Evolutionary conservation across 306 rosid species (phyloP), one percentile per base, ranked within the genome.

Genomic region (Dryas octopetala): DNA sequence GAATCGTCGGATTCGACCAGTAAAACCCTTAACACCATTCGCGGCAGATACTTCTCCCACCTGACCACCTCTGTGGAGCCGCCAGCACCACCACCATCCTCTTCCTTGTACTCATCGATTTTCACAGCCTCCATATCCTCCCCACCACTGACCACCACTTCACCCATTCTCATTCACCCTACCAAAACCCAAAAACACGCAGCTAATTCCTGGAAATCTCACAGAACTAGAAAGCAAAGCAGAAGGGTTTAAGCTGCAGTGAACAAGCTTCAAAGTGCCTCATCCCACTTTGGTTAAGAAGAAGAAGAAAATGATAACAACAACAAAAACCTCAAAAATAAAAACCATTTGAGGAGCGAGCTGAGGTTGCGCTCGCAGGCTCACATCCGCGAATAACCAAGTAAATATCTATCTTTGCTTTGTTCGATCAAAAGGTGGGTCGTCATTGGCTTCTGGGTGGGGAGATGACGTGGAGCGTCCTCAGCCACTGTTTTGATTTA

Each of bases 1-100:
- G 96, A 88, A 75, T 90, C 90, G 84, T 90, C 98, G 46, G 96
- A 73, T 83, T 92, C 96, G 8, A 92, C 91, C 53, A 89, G 87
- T 52, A 92, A 80, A 14, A 90, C 89, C 44, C 84, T 78, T 1
- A 86, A 84, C 63, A 54, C 74, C 49, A 78, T 75, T 5, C 77
- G 76, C 16, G 89, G 95, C 7, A 88, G 75, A 83, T 82, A 63
- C 52, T 47, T 82, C 44, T 80, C 87, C 85, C 84, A 81, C 41
- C 70, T 62, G 51, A 87, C 83, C 62, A 72, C 65, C 72, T 84
- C 83, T 14, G 28, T 40, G 1, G 49, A 47, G 49, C 15, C 66
- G 50, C 45, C 40, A 26, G 53, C 67, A 40, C 70, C 83, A 14
- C n/a, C 63, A 19, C 79, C 78, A 44, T 51, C 73, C 0, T 26